Evolutionary conservation across 352 stramenopile species (phyloP), one percentile per base, ranked within the genome.

Genomic region (Chrysophaeum taylorii): DNA sequence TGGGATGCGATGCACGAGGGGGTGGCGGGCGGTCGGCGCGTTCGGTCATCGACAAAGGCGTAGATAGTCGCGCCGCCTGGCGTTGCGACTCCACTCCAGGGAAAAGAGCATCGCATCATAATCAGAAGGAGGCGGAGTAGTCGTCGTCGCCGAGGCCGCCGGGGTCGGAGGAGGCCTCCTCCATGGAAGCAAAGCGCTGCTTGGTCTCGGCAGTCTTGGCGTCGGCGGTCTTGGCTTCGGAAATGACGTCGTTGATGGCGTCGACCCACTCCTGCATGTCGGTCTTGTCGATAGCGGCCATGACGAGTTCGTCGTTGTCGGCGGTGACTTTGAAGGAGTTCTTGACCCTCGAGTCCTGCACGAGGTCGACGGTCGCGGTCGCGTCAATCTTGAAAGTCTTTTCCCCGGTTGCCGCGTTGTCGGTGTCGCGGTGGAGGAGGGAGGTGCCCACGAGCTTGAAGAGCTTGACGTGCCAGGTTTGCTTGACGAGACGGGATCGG

Each of bases 391-490:
- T 35, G 18, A 43, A 43, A 1, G 31, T 31, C 57, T 66, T 66
- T n/a, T 66, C 57, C 33, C 57, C 57, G 33, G 31, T 1, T 2
- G 5, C 57, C 27, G 15, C 16, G 50, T 62, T 62, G 57, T 66
- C 57, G 33, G 33, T 42, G 33, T 66, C 57, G 57, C 57, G 33
- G 57, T 66, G 57, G 33, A 66, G 57, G 12, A 66, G 35, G 7
- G 57, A 31, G 33, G 4, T 27, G 57, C 57, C 57, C 12, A 66
- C 57, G 33, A 66, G 33, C 5, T n/a, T 5, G 27, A 66, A 66
- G 33, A 23, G 18, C 35, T 66, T 66, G 57, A 66, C 57, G 57
- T 66, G 57, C 57, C 57, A 66, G 1, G 57, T 66, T 36, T 66
- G 57, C 35, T 66, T 66, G 33, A 66, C 57, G 33, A 66, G 57